Base-by-base conservation (phyloP, 2,329 filamentous ascomycete species). In the Fusarium sp. region DNA sequence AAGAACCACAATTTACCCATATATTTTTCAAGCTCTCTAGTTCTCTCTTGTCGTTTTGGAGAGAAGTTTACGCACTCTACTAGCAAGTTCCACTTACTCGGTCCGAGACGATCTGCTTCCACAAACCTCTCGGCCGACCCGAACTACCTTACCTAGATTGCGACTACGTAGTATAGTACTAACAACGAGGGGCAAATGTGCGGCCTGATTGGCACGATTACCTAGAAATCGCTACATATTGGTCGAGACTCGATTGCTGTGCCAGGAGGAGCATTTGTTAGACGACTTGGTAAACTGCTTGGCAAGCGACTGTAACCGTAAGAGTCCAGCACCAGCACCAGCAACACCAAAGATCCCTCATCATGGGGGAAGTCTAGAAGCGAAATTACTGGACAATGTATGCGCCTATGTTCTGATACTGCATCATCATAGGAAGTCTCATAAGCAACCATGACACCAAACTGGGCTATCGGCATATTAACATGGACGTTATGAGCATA, bases 31-130 rank as follows among this genome's bases (percentile, higher is more conserved):
- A 35, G 32, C 14, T 35, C 30, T 45, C 53, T 59, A 65, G 63
- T 66, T 72, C 41, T 63, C 63, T 63, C 63, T 63, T 71, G 58
- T 69, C 54, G 54, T 70, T 45, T 45, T 28, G 18, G 53, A 35
- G n/a, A 50, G 14, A 30, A 44, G 58, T 48, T 28, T 20, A 47
- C 32, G 32, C 32, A 35, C 32, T 35, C 15, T 35, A 22, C 44
- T 54, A 58, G 42, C 53, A 59, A 70, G 60, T 54, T 54, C 67
- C 66, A 70, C 59, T 38, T 54, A 22, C 53, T 70, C 66, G 66
- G 67, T 54, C 67, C 67, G 67, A 70, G 53, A 53, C 18, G 50
- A 45, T 45, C 63, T 69, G 39, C 65, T 61, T 65, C 48, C 41
- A 53, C 36, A 45, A 61, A 45, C 44, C 30, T 56, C 57, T 69